Conservation (phyloP, 768 basidiomycete species). For the Amanita subjunquillea region DNA sequence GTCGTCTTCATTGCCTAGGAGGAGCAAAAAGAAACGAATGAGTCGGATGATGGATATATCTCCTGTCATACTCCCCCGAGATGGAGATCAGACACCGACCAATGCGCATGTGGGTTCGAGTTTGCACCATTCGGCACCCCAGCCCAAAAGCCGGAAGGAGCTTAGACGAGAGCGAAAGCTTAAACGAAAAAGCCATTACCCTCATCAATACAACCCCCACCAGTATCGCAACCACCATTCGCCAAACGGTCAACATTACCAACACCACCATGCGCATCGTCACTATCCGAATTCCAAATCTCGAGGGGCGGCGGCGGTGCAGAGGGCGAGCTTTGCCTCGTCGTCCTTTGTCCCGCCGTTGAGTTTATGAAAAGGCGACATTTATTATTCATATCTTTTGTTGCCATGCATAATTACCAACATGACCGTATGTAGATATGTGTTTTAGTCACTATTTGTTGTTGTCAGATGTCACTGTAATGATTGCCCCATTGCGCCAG, state of each 20-base stretch:
- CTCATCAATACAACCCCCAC: background rate
- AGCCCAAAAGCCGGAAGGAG: slow-evolving; percentile 52
- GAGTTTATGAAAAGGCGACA: slow-evolving; percentile 12
- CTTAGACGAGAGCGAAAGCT: slow-evolving; percentile 57
- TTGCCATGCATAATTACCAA: no score
- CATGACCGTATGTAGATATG: no score
- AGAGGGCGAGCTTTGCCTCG: slow-evolving; percentile 29
- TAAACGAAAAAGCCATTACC: slow-evolving; percentile 38
- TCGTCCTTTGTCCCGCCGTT: slow-evolving; percentile 20
- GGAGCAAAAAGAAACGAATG: slow-evolving; percentile 12
- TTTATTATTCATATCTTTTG: no score
- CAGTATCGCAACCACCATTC: slow-evolving; percentile 34
- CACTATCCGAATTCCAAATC: slow-evolving; percentile 59
- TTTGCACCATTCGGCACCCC: slow-evolving; percentile 14
- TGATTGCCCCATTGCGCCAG: no score
- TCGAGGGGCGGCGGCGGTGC: slow-evolving; percentile 43
- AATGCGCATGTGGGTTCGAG: slow-evolving; percentile 18
- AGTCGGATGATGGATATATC: slow-evolving; percentile 31
- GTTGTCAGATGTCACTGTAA: no score
- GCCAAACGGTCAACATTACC: slow-evolving; percentile 23
- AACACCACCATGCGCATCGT: slow-evolving; percentile 36
- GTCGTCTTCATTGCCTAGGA: background rate
- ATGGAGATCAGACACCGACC: slow-evolving; percentile 48
- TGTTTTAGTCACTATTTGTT: no score
- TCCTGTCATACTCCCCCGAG: slow-evolving; percentile 39